These are phyloP conservation scores for Prunella vulgaris DNA, from an alignment of 257 asterid genomes.

Conservation along the genomic window DNA sequence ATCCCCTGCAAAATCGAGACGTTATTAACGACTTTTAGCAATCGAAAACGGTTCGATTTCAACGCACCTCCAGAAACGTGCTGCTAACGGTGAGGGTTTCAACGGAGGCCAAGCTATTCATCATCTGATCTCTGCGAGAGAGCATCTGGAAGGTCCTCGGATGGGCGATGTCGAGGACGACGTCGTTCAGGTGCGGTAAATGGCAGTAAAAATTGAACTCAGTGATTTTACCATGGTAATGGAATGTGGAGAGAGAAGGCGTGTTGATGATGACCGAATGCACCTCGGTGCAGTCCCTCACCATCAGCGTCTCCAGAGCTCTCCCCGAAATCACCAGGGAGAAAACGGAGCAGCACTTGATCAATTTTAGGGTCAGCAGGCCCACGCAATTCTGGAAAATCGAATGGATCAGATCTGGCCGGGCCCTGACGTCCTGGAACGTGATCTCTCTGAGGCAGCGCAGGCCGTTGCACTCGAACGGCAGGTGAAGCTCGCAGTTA, in stretches of 20 bases:
- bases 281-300: constrained; percentile 15
- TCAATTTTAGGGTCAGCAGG: neutral
- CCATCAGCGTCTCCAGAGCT: constrained; percentile 8
- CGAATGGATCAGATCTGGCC: neutral
- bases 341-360: neutral
- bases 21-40: no score
- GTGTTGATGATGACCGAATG: neutral
- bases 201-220: constrained; percentile 7
- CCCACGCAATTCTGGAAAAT: constrained; percentile 14
- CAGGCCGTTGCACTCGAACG: neutral
- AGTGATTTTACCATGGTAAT: constrained; percentile 28
- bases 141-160: constrained; percentile 13
- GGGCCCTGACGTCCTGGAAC: constrained; percentile 1
- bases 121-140: neutral
- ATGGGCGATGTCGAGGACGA: constrained; percentile 7
- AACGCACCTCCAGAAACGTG: constrained; percentile 35
- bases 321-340: neutral
- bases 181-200: neutral
- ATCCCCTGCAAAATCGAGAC: constrained; percentile 20
- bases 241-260: constrained; percentile 9
- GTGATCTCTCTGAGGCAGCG: constrained; percentile 13
- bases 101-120: constrained; percentile 2
- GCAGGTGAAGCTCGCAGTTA: constrained; percentile 20
- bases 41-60: no score
- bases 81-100: constrained; percentile 7